Base-by-base conservation (phyloP, 352 stramenopile genomes). In the Pythium monospermum region DNA sequence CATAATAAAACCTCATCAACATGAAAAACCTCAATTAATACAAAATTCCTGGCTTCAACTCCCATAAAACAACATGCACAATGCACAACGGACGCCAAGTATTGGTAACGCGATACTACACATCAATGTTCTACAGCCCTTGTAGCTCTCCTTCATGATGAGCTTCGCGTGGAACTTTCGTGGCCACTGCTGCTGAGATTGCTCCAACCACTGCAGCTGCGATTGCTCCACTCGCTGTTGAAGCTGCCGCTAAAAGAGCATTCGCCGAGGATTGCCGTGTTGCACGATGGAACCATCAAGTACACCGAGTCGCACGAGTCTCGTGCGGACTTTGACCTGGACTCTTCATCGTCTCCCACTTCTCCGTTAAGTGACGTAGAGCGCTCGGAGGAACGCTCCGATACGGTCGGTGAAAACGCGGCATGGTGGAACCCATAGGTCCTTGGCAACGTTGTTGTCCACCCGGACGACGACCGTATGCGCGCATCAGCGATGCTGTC, bases 281-380 rank as follows among this genome's bases (percentile, higher is more conserved):
- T 36, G 23, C 27, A 38, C 10, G 43, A 53, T 13, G 53, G 53
- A 5, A 61, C 53, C 4, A 45, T 38, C n/a, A 45, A 56, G 46
- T 55, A 56, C 38, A 32, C 26, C 4, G 54, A 61, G 18, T 45
- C 54, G 26, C 52, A 52, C 16, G 54, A 61, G 33, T 52, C 52
- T 41, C 40, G 13, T 19, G 33, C n/a, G n/a, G n/a, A n/a, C n/a
- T n/a, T n/a, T n/a, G n/a, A n/a, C n/a, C n/a, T n/a, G n/a, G n/a
- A n/a, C n/a, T n/a, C n/a, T n/a, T n/a, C n/a, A n/a, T n/a, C n/a
- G n/a, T n/a, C n/a, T n/a, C n/a, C n/a, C n/a, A n/a, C n/a, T n/a
- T n/a, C n/a, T n/a, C n/a, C n/a, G n/a, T n/a, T n/a, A n/a, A n/a
- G n/a, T n/a, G n/a, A n/a, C n/a, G n/a, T n/a, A n/a, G n/a, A n/a